phyloP scores from a whole-genome alignment of 768 basidiomycete species.

The Tulasnella sp. region DNA sequence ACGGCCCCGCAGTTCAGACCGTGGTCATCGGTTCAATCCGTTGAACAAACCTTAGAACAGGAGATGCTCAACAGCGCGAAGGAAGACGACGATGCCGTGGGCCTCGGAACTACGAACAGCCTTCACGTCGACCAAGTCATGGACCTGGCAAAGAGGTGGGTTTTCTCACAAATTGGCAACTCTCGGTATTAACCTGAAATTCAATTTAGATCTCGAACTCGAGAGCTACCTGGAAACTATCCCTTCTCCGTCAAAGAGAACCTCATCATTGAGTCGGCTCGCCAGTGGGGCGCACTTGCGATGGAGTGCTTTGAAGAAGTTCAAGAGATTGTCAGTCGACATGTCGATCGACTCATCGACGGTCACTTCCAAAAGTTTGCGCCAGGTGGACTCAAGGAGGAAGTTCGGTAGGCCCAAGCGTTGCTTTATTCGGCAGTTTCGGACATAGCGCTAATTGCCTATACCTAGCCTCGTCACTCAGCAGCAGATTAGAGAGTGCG shows the following conservation, averaged over 20 bases:
- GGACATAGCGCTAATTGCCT: neutral
- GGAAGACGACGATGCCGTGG: slow-evolving; percentile 45
- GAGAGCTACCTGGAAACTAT: slow-evolving; percentile 69
- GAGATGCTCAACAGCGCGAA: slow-evolving; percentile 33
- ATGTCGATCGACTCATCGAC: slow-evolving; percentile 56
- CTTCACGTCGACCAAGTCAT: slow-evolving; percentile 39
- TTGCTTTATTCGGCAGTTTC: neutral
- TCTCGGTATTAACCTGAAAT: neutral
- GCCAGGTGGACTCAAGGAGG: neutral
- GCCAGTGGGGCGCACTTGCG: slow-evolving; percentile 25
- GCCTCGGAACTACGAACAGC: slow-evolving; percentile 48
- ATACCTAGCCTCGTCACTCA: neutral
- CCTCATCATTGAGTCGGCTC: slow-evolving; percentile 23
- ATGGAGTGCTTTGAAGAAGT: slow-evolving; percentile 23
- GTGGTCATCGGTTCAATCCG: neutral
- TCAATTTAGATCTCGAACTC: slow-evolving; percentile 61
- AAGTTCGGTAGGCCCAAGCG: neutral
- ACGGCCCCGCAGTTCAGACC: slow-evolving; percentile 20
- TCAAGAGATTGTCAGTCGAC: slow-evolving; percentile 48
- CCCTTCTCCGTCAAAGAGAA: slow-evolving; percentile 57
- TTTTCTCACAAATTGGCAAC: neutral
- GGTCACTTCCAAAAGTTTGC: slow-evolving; percentile 38
- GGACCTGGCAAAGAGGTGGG: slow-evolving; percentile 37
- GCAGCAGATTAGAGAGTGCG: slow-evolving; percentile 19
- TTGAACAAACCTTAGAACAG: neutral